Conservation (phyloP, 306 rosid species). For the Acacia acuminata region DNA sequence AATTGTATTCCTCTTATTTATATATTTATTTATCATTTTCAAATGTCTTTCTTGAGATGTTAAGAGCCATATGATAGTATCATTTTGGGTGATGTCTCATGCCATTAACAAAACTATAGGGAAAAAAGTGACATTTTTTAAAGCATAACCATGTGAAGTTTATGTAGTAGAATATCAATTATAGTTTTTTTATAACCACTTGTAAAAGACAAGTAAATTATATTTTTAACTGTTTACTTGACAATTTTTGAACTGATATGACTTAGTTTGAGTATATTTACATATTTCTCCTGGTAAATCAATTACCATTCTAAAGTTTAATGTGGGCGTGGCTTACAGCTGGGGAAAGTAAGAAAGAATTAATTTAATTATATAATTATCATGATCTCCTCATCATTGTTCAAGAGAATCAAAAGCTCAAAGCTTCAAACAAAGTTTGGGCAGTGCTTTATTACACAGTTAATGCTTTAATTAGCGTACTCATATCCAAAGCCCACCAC, state of each 20-base stretch:
- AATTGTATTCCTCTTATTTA: not conserved
- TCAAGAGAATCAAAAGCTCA: slow-evolving; percentile 55
- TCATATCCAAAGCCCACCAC: slow-evolving; percentile 33
- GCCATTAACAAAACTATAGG: not conserved
- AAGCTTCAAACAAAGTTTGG: slow-evolving; percentile 55
- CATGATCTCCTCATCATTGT: slow-evolving; percentile 62
- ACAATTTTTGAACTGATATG: not conserved
- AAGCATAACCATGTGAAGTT: not conserved
- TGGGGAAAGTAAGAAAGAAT: slow-evolving; percentile 38
- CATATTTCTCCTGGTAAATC: not conserved
- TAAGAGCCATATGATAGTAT: not conserved
- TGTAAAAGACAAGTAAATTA: not conserved
- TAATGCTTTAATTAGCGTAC: slow-evolving; percentile 48
- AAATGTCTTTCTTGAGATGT: not conserved
- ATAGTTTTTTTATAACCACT: not conserved
- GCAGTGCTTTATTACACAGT: slow-evolving; percentile 52
- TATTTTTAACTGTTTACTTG: not conserved
- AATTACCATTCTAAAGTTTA: not conserved
- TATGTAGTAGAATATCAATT: not conserved
- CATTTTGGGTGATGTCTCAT: not conserved
- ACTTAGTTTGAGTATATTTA: not conserved
- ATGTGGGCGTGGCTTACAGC: slow-evolving; percentile 42
- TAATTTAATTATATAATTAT: slow-evolving; percentile 26
- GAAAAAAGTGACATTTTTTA: not conserved
- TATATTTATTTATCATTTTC: not conserved